Percentiles rank a stretch among this genome's conserved stretches.
These are phyloP conservation scores for Deakozyma indianensis DNA, from an alignment of 805 yeast genomes.

Conservation along the genomic window DNA sequence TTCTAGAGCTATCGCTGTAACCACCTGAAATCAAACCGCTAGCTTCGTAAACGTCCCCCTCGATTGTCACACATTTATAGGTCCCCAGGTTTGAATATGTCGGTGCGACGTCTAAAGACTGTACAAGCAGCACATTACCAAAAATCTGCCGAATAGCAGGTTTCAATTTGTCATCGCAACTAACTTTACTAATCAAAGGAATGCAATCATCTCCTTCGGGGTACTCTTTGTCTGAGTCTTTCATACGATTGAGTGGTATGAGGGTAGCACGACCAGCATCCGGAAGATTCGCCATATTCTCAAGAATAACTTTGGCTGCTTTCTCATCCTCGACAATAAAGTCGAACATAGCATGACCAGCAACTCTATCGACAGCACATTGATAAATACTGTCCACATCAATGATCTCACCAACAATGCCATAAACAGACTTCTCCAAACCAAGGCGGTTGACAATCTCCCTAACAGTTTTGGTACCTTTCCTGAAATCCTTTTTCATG, in stretches of 20 bases:
- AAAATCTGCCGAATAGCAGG: slow-evolving; percentile 69
- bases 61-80: slow-evolving; percentile 70
- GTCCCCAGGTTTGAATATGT: slow-evolving; percentile 21
- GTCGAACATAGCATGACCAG: slow-evolving; percentile 75
- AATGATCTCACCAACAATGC: slow-evolving; percentile 76
- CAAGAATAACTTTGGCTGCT: slow-evolving; percentile 69
- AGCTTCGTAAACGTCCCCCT: slow-evolving; percentile 80
- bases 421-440: slow-evolving; percentile 51
- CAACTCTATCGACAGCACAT: slow-evolving; percentile 77
- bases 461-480: slow-evolving; percentile 58
- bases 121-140: slow-evolving; percentile 55
- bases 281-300: slow-evolving; percentile 45
- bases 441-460: slow-evolving; percentile 46
- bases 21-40: slow-evolving; percentile 87
- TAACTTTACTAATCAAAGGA: slow-evolving; percentile 65
- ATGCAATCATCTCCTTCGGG: slow-evolving; percentile 58
- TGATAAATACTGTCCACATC: slow-evolving; percentile 69
- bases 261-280: slow-evolving; percentile 80
- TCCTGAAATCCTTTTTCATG: slow-evolving; percentile 32
- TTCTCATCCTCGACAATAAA: slow-evolving; percentile 80
- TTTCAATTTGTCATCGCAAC: slow-evolving; percentile 39
- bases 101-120: neutral
- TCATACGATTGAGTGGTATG: slow-evolving; percentile 69
- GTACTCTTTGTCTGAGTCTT: slow-evolving; percentile 27
- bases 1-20: slow-evolving; percentile 34